Evolutionary conservation across 768 basidiomycete species (phyloP).

Genomic region (Pholiota microspora): DNA sequence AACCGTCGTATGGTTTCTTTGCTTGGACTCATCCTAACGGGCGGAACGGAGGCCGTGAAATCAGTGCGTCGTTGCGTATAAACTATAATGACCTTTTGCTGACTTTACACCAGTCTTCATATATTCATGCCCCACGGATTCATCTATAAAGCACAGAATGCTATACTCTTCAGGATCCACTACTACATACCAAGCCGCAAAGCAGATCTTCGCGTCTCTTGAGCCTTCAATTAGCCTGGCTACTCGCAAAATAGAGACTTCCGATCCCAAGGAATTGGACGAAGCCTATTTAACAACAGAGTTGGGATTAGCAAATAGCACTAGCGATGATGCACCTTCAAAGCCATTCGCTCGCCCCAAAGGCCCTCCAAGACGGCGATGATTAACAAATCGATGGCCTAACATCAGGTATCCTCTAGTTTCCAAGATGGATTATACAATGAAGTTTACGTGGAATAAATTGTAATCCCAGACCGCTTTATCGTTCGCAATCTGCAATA

Average conservation of each 20-base stretch:
- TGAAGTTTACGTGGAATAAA: no score
- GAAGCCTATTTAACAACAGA: constrained; percentile 60
- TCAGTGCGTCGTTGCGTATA: constrained; percentile 44
- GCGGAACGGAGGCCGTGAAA: constrained; percentile 47
- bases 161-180: constrained; percentile 76
- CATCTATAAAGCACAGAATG: constrained; percentile 86
- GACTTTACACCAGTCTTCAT: constrained; percentile 63
- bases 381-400: neutral
- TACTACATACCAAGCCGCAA: constrained; percentile 55
- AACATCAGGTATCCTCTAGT: neutral
- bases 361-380: constrained; percentile 53
- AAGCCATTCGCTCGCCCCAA: constrained; percentile 67
- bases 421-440: neutral
- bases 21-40: constrained; percentile 52
- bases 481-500: no score
- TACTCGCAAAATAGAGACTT: constrained; percentile 77
- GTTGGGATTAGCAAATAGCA: constrained; percentile 36
- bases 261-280: constrained; percentile 71
- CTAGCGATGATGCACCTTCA: constrained; percentile 21
- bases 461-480: no score
- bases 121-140: constrained; percentile 83
- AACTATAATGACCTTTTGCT: neutral
- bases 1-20: constrained; percentile 70
- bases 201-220: constrained; percentile 44
- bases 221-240: constrained; percentile 40